Evolutionary conservation across 2,329 filamentous ascomycete genomes (phyloP).

Genomic region (Penicillium sp.): DNA sequence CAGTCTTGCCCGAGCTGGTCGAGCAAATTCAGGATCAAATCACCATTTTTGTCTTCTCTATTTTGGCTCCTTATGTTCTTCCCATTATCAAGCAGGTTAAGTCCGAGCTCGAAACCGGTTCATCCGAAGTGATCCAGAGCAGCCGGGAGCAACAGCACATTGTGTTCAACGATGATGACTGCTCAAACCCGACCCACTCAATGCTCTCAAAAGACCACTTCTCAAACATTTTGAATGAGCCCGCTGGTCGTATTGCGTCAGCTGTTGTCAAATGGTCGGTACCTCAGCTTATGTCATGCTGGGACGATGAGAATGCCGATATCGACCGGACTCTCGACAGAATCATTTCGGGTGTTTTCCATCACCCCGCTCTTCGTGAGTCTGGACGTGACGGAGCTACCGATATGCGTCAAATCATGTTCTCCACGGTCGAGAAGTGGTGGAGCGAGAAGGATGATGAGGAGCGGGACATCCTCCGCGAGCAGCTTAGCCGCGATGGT

Average conservation of each 20-base stretch:
- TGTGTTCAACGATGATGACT: constrained; percentile 77
- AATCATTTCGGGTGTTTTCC: constrained; percentile 79
- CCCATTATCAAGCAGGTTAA: constrained; percentile 86
- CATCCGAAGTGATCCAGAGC: constrained; percentile 81
- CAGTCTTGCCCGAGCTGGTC: constrained; percentile 77
- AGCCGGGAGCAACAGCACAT: constrained; percentile 80
- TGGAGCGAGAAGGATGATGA: constrained; percentile 67
- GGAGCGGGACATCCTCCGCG: constrained; percentile 66
- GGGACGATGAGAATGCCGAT: constrained; percentile 75
- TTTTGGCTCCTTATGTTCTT: constrained; percentile 83
- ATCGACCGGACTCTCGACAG: constrained; percentile 68
- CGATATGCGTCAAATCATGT: constrained; percentile 76
- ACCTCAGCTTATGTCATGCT: constrained; percentile 82
- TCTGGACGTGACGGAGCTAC: constrained; percentile 67
- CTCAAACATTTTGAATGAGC: constrained; percentile 83
- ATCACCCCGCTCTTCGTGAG: constrained; percentile 78
- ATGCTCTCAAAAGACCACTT: constrained; percentile 98
- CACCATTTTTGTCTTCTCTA: constrained; percentile 85
- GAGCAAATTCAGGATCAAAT: constrained; percentile 86
- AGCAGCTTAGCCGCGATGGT: constrained; percentile 74
- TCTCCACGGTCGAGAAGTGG: constrained; percentile 77
- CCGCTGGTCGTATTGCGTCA: constrained; percentile 78
- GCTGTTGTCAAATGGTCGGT: constrained; percentile 80
- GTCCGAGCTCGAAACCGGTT: constrained; percentile 80
- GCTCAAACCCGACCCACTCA: constrained; percentile 82